A percentile compares a stretch with the other conserved stretches of the same genome.
Conservation (phyloP, 768 basidiomycete species). For the Megacollybia marginata region DNA sequence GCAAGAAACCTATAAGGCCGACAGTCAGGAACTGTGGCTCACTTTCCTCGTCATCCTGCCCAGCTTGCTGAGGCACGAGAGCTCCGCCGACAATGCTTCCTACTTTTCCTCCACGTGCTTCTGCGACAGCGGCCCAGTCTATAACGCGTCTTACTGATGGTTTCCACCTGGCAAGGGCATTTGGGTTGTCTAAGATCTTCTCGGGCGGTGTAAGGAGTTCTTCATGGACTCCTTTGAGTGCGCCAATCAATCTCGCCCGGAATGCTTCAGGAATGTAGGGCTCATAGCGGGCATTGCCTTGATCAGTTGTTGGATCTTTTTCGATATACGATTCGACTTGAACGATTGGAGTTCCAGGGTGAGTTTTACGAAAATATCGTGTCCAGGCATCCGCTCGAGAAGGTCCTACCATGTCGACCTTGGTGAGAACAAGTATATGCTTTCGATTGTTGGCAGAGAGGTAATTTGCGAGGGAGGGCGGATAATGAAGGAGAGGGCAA, state of each 20-base stretch:
- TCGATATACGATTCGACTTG: slow-evolving; percentile 72
- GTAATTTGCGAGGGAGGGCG: slow-evolving; percentile 66
- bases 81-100: slow-evolving; percentile 38
- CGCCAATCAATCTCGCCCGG: slow-evolving; percentile 53
- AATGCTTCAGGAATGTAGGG: slow-evolving; percentile 66
- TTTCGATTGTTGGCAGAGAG: slow-evolving; percentile 35
- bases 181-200: slow-evolving; percentile 39
- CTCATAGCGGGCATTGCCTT: slow-evolving; percentile 44
- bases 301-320: slow-evolving; percentile 31
- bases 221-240: slow-evolving; percentile 58
- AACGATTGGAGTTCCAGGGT: slow-evolving; percentile 55
- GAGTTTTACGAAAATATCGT: slow-evolving; percentile 41
- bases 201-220: slow-evolving; percentile 65
- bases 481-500: slow-evolving; percentile 82
- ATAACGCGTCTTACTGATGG: slow-evolving; percentile 57
- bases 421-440: slow-evolving; percentile 76
- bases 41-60: slow-evolving; percentile 16
- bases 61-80: slow-evolving; percentile 23
- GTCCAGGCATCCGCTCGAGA: slow-evolving; percentile 60
- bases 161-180: slow-evolving; percentile 52
- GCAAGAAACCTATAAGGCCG: slow-evolving; percentile 60
- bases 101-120: slow-evolving; percentile 34
- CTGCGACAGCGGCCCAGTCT: slow-evolving; percentile 61
- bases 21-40: slow-evolving; percentile 40
- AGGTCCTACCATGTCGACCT: slow-evolving; percentile 79